phyloP scores from a whole-genome alignment of 2,329 filamentous ascomycete genomes.

The Coleophoma cylindrospora region DNA sequence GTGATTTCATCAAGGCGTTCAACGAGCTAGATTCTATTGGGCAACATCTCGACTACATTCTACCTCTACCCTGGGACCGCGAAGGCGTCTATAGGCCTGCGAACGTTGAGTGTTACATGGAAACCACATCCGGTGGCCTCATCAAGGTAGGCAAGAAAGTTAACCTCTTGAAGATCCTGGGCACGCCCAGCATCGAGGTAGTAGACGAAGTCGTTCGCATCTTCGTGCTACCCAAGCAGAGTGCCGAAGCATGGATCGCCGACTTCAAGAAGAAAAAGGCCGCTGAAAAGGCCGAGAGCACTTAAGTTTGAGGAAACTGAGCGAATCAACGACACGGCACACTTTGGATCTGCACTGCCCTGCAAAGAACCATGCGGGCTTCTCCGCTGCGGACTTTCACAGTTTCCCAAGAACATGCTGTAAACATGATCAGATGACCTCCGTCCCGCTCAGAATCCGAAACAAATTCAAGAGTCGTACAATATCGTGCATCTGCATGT shows the following conservation, averaged over 20 bases:
- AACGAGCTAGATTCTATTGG: conserved; percentile 69
- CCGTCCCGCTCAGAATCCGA: no score
- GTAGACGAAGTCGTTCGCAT: conserved; percentile 81
- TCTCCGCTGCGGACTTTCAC: no score
- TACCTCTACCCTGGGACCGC: conserved; percentile 84
- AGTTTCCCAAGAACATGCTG: no score
- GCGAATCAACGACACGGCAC: no score
- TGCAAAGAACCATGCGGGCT: no score
- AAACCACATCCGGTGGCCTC: conserved; percentile 73
- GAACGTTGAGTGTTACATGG: conserved; percentile 81
- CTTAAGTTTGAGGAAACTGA: no score
- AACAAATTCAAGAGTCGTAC: no score
- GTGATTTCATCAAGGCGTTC: conserved; percentile 88
- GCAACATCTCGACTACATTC: conserved; percentile 78
- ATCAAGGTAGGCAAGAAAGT: conserved; percentile 89
- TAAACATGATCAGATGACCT: no score
- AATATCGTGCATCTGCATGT: no score
- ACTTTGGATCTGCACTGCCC: no score
- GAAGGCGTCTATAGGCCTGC: conserved; percentile 58
- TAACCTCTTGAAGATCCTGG: conserved; percentile 67
- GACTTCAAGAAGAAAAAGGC: conserved; percentile 77
- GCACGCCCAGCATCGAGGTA: conserved; percentile 74
- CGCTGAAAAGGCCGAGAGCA: conserved; percentile 25
- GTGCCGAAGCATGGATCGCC: conserved; percentile 70
- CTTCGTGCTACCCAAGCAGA: conserved; percentile 71